Percentiles rank a stretch among this genome's conserved stretches.
phyloP scores from a whole-genome alignment of 2,329 filamentous ascomycete genomes.

The Epichloe gansuensis region DNA sequence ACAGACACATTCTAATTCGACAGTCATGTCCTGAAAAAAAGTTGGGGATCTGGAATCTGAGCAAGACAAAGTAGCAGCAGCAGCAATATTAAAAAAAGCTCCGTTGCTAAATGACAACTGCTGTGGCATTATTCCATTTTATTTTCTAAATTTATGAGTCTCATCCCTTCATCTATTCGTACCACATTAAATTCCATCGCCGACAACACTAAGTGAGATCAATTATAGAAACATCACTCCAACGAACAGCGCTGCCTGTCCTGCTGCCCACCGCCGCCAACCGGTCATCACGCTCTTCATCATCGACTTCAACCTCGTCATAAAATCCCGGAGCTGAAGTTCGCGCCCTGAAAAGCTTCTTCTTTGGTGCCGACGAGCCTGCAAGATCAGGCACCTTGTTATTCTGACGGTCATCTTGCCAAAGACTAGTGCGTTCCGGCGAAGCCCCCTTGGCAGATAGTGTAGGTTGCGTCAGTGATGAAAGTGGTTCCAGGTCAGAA shows the following conservation, averaged over 20 bases:
- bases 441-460: background rate
- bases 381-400: background rate
- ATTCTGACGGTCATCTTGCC: slow-evolving; percentile 1
- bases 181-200: no score
- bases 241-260: slow-evolving; percentile 11
- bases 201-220: slow-evolving; percentile 15
- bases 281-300: slow-evolving; percentile 14
- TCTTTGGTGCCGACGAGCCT: slow-evolving; percentile 15
- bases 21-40: no score
- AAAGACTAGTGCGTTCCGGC: background rate
- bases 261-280: slow-evolving; percentile 10
- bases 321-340: slow-evolving; percentile 27
- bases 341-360: slow-evolving; percentile 27
- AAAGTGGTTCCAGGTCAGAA: slow-evolving; percentile 7
- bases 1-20: no score
- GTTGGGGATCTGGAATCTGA: no score
- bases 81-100: no score
- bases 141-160: no score
- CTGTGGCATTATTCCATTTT: background rate
- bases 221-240: slow-evolving; percentile 22
- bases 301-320: slow-evolving; percentile 17
- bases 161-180: no score
- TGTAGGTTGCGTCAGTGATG: background rate
- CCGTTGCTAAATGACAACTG: background rate
- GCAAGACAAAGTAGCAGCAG: no score